Percentiles rank a stretch among this genome's conserved stretches.
Conservation (phyloP, 2,329 filamentous ascomycete species). For the Phaeoacremonium minimum region DNA sequence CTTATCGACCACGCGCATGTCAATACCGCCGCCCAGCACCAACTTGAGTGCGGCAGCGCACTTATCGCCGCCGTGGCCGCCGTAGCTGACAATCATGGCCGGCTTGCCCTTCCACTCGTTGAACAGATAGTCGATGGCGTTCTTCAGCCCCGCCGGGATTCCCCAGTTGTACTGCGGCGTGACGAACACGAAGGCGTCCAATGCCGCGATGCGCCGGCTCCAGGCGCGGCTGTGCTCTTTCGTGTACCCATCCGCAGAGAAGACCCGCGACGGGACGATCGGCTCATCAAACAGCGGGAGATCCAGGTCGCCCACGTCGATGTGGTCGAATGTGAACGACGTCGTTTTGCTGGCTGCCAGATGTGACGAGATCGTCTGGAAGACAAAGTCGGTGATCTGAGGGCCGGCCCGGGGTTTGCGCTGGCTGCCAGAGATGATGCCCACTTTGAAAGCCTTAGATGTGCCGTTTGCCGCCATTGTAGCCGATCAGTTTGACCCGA, state of each 20-base stretch:
- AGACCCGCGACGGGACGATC: slow-evolving; percentile 19
- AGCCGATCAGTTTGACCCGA: too few relatives aligned
- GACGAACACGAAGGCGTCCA: slow-evolving; percentile 25
- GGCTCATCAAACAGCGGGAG: slow-evolving; percentile 31
- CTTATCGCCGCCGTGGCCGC: slow-evolving; percentile 28
- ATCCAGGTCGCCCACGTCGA: slow-evolving; percentile 24
- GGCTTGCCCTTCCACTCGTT: slow-evolving; percentile 45
- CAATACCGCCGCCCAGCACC: slow-evolving; percentile 10
- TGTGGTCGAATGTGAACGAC: slow-evolving; percentile 10
- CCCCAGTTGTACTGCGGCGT: slow-evolving; percentile 42
- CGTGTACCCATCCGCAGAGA: slow-evolving; percentile 21
- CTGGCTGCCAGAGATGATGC: slow-evolving; percentile 18
- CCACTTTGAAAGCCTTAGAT: slow-evolving; percentile 12
- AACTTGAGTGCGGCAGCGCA: slow-evolving; percentile 17
- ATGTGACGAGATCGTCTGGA: slow-evolving; percentile 10
- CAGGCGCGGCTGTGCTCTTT: slow-evolving; percentile 28
- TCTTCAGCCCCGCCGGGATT: slow-evolving; percentile 42
- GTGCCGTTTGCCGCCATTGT: too few relatives aligned
- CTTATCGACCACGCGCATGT: not conserved
- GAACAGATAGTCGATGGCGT: slow-evolving; percentile 47
- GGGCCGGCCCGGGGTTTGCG: slow-evolving; percentile 16
- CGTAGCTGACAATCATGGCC: slow-evolving; percentile 41
- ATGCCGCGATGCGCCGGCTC: slow-evolving; percentile 20
- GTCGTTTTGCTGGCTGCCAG: slow-evolving; percentile 1
- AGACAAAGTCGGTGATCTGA: slow-evolving; percentile 15